Conservation (phyloP, 345 rosid genomes). For the Diplotaxis tenuifolia region DNA sequence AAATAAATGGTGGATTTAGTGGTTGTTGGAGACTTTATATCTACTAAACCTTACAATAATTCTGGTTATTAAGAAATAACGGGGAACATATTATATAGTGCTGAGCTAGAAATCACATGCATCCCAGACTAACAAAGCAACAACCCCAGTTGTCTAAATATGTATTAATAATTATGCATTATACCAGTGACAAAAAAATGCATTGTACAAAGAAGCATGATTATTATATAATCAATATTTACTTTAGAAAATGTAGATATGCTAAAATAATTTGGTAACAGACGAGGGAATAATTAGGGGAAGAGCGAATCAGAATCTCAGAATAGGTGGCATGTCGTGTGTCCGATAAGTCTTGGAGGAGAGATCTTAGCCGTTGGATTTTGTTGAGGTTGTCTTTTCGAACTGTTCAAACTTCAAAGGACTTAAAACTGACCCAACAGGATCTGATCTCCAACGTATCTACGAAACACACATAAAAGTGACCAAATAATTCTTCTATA, state of each 20-base stretch:
- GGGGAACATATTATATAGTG: slow-evolving; percentile 38
- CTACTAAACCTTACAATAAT: slow-evolving; percentile 6
- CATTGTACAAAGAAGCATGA: slow-evolving; percentile 21
- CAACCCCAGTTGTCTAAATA: slow-evolving; percentile 40
- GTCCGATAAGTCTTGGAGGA: slow-evolving; percentile 11
- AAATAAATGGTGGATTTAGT: neutral
- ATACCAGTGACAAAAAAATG: too few relatives aligned
- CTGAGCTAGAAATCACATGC: slow-evolving; percentile 44
- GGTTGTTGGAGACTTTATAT: slow-evolving; percentile 35
- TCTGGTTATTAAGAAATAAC: slow-evolving; percentile 28
- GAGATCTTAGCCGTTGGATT: slow-evolving; percentile 39
- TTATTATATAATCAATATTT: neutral
- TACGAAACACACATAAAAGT: slow-evolving; percentile 26
- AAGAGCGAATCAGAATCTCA: slow-evolving; percentile 40
- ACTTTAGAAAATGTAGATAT: slow-evolving; percentile 10
- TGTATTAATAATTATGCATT: slow-evolving; percentile 2
- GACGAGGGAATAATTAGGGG: slow-evolving; percentile 26
- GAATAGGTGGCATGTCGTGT: slow-evolving; percentile 35
- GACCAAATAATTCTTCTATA: slow-evolving; percentile 28
- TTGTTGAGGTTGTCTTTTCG: slow-evolving; percentile 26
- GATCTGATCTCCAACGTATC: slow-evolving; percentile 41
- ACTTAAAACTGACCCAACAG: slow-evolving; percentile 30
- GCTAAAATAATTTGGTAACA: slow-evolving; percentile 29
- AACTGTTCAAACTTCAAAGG: slow-evolving; percentile 31
- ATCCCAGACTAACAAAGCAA: slow-evolving; percentile 45